phyloP scores from a whole-genome alignment of 306 rosid species.

The Fragaria vesca region DNA sequence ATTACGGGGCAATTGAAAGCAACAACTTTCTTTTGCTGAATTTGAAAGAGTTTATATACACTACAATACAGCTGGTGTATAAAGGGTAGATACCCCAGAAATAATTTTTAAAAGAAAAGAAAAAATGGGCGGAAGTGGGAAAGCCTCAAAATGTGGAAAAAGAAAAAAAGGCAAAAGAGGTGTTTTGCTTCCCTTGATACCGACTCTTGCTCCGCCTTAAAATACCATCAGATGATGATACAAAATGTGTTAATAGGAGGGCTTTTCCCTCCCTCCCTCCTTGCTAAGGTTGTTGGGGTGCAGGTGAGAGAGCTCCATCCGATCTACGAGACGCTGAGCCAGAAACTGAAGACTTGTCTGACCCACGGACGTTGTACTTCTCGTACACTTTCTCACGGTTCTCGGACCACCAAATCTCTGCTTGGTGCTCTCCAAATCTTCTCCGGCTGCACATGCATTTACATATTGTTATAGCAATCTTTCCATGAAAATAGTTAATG shows the following conservation, averaged over 20 bases:
- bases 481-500: neutral
- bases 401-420: constrained; percentile 99
- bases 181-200: constrained; percentile 34
- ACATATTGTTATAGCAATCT: constrained; percentile 11
- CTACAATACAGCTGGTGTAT: constrained; percentile 57
- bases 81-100: constrained; percentile 49
- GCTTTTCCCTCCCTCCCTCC: constrained; percentile 21
- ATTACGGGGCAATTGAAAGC: neutral
- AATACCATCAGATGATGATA: constrained; percentile 30
- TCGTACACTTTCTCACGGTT: constrained; percentile 86
- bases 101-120: constrained; percentile 23
- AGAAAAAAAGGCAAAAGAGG: constrained; percentile 10
- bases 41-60: constrained; percentile 62
- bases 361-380: constrained; percentile 69
- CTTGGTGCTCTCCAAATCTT: constrained; percentile 95
- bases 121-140: constrained; percentile 5
- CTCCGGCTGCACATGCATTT: constrained; percentile 73
- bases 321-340: constrained; percentile 47
- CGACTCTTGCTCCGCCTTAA: constrained; percentile 32
- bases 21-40: constrained; percentile 33
- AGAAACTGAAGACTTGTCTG: constrained; percentile 62
- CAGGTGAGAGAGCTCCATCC: constrained; percentile 53
- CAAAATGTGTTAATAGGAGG: constrained; percentile 50
- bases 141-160: constrained; percentile 8
- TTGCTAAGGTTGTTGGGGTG: constrained; percentile 51